Percentiles rank a stretch among this genome's conserved stretches.
Conservation (phyloP, 2,329 filamentous ascomycete species). For the Aspergillus pseudoviridinutans region DNA sequence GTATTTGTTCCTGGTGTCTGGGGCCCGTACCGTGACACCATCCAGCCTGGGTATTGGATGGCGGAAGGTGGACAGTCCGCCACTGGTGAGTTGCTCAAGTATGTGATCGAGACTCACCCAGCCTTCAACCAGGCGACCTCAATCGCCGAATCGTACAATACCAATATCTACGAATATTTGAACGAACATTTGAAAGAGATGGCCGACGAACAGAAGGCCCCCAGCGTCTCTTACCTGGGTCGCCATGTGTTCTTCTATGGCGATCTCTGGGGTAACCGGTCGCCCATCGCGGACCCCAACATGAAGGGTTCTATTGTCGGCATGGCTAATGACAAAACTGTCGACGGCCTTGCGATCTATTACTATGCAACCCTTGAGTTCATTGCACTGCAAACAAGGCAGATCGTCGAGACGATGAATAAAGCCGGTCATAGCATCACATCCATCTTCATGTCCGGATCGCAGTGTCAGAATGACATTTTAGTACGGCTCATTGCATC, state of each 20-base stretch:
- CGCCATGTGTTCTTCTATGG: slow-evolving; percentile 99
- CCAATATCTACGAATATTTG: slow-evolving; percentile 92
- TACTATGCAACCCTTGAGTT: slow-evolving; percentile 98
- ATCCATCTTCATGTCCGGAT: slow-evolving; percentile 98
- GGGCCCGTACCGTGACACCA: slow-evolving; percentile 93
- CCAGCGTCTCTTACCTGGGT: slow-evolving; percentile 76
- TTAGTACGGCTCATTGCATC: slow-evolving; percentile 90
- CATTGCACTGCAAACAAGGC: slow-evolving; percentile 92
- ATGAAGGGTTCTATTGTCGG: slow-evolving; percentile 92
- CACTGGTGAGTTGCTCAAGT: slow-evolving; percentile 88
- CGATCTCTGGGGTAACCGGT: slow-evolving; percentile 94
- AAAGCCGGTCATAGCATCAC: slow-evolving; percentile 77
- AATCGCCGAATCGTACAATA: slow-evolving; percentile 74
- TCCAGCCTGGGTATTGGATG: slow-evolving; percentile 92
- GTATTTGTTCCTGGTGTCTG: slow-evolving; percentile 95
- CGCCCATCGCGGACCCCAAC: slow-evolving; percentile 83
- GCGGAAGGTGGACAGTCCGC: slow-evolving; percentile 96
- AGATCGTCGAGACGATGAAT: slow-evolving; percentile 96
- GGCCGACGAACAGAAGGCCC: slow-evolving; percentile 64
- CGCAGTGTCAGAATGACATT: slow-evolving; percentile 92
- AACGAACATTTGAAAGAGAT: slow-evolving; percentile 82
- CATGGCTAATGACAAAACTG: slow-evolving; percentile 77
- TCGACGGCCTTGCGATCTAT: slow-evolving; percentile 81
- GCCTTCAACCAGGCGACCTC: slow-evolving; percentile 78
- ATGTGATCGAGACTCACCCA: slow-evolving; percentile 92